Evolutionary conservation across 345 rosid species (phyloP).

Genomic region (Mangifera indica): DNA sequence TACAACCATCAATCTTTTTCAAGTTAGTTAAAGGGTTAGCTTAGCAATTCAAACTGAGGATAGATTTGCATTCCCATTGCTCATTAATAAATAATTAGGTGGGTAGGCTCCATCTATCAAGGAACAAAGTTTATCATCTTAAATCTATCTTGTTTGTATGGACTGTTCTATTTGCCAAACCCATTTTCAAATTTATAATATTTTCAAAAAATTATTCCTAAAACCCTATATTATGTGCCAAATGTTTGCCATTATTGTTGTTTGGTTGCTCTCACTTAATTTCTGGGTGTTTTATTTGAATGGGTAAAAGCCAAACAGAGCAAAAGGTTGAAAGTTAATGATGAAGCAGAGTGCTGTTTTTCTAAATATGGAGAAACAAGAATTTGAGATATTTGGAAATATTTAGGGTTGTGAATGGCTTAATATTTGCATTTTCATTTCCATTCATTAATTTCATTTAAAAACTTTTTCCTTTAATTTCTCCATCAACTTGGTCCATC

Average conservation of each 20-base stretch:
- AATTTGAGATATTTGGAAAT: background rate
- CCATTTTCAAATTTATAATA: too few relatives aligned
- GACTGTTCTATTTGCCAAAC: background rate
- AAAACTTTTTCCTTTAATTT: slow-evolving; percentile 14
- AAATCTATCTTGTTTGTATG: background rate
- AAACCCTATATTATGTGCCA: background rate
- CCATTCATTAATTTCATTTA: slow-evolving; percentile 23
- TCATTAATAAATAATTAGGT: slow-evolving; percentile 21
- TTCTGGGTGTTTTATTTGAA: background rate
- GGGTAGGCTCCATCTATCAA: slow-evolving; percentile 13
- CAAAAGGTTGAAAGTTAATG: slow-evolving; percentile 15
- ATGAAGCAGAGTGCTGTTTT: slow-evolving; percentile 21
- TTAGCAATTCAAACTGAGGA: slow-evolving; percentile 7
- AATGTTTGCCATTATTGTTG: background rate
- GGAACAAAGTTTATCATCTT: slow-evolving; percentile 13
- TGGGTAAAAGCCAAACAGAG: background rate
- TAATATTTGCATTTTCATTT: slow-evolving; percentile 10
- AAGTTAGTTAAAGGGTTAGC: background rate
- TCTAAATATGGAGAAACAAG: slow-evolving; percentile 25
- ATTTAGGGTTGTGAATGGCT: slow-evolving; percentile 13
- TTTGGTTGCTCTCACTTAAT: background rate
- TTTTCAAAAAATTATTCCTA: too few relatives aligned
- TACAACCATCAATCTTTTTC: slow-evolving; percentile 4
- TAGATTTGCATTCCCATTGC: background rate
- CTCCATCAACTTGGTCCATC: background rate